Base-by-base conservation (phyloP, 2,329 filamentous ascomycete species). In the Phaeosphaeria sp. region DNA sequence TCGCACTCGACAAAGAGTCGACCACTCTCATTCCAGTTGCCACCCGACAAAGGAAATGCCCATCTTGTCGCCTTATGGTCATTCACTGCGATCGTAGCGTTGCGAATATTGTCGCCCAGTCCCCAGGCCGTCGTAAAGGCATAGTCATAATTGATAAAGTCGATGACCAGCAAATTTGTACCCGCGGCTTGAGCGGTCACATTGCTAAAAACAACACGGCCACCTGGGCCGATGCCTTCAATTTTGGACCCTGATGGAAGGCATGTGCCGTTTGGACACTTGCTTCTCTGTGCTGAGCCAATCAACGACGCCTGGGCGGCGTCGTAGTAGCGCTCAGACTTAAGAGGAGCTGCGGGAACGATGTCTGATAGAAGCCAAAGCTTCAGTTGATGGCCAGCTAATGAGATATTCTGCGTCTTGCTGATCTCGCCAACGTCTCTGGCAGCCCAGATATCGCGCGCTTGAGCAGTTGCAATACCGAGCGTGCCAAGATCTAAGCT, bases 121-220 rank as follows among this genome's bases (percentile, higher is more conserved):
- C 60, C 64, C 66, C 71, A 74, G 0, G 74, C 67, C 30, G 76
- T 78, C 0, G 70, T 71, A 20, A 80, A 73, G 2, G 69, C 69
- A 39, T 72, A 72, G 46, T 79, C 77, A 60, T 78, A 78, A 49
- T 80, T 76, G 49, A 80, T 59, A 47, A 78, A 80, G 51, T 80
- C 78, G 20, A 80, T 69, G 0, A 71, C 70, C 1, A 78, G 47
- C 6, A 77, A 58, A 44, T 73, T 76, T 18, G 66, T 74, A 0
- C 72, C 65, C n/a, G 68, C 47, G 2, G 58, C 54, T 3, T 48
- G 55, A 10, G 64, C 62, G 11, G 62, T 69, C 4, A 80, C 67
- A 7, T 67, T 67, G 20, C 41, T 54, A 25, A 79, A 69, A 1
- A 64, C 72, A 0, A 73, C 63, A 10, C 65, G 71, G 6, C 71